phyloP scores from a whole-genome alignment of 2,329 filamentous ascomycete genomes.

The Fusarium temperatum region DNA sequence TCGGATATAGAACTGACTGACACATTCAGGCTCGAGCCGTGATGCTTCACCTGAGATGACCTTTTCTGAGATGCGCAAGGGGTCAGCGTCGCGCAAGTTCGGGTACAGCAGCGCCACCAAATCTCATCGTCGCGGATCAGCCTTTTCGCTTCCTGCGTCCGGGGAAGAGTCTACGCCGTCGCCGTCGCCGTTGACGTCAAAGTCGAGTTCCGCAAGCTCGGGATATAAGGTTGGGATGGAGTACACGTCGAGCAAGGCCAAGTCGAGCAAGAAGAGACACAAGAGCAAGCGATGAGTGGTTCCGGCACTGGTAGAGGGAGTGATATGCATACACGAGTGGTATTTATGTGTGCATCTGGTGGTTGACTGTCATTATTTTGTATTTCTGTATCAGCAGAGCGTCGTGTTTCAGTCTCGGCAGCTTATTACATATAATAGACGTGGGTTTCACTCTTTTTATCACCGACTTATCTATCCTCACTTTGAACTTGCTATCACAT shows the following conservation, averaged over 20 bases:
- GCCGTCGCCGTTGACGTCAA: conserved; percentile 35
- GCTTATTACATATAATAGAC: background rate
- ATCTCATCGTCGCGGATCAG: conserved; percentile 45
- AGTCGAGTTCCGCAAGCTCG: conserved; percentile 34
- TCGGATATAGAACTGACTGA: background rate
- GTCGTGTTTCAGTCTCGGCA: background rate
- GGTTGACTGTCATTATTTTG: background rate
- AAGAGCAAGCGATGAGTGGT: conserved; percentile 34
- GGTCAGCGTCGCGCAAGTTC: conserved; percentile 49
- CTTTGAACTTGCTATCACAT: background rate
- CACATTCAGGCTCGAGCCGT: conserved; percentile 44
- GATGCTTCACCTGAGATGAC: conserved; percentile 49
- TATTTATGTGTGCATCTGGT: background rate
- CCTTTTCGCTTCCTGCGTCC: conserved; percentile 36
- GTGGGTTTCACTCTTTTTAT: background rate
- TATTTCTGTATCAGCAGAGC: background rate
- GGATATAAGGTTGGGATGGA: conserved; percentile 45
- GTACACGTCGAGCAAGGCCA: conserved; percentile 41
- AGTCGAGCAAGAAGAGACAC: conserved; percentile 42
- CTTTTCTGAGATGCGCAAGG: conserved; percentile 50
- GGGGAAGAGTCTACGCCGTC: conserved; percentile 26
- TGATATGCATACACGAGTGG: background rate
- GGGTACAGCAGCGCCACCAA: conserved; percentile 45
- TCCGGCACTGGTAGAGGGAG: no score
- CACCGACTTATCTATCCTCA: background rate